Evolutionary conservation across 441 rosid species (phyloP).

Genomic region (Euphorbia neoarborescens): DNA sequence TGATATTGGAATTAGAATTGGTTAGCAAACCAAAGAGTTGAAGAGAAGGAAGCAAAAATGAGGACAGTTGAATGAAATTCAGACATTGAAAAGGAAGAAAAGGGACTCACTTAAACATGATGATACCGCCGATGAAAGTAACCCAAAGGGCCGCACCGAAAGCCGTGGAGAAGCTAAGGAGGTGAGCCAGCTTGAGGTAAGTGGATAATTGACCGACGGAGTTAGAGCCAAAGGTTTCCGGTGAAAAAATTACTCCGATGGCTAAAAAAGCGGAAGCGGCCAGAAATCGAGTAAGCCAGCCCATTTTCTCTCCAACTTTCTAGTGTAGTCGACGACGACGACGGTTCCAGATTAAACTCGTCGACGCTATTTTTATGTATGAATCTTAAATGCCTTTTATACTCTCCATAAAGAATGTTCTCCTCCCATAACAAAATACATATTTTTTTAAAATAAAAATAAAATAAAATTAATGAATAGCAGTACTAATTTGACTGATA

Average conservation of each 20-base stretch:
- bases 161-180: conserved; percentile 75
- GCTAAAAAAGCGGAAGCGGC: conserved; percentile 66
- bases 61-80: background rate
- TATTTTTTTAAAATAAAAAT: no score
- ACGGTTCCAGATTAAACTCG: background rate
- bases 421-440: no score
- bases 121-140: conserved; percentile 92
- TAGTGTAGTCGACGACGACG: no score
- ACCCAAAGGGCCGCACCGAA: conserved; percentile 97
- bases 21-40: background rate
- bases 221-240: conserved; percentile 69
- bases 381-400: no score
- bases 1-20: background rate
- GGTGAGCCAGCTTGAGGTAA: conserved; percentile 64
- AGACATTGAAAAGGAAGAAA: background rate
- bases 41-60: background rate
- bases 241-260: conserved; percentile 68
- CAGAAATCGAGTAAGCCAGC: conserved; percentile 62
- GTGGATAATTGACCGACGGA: conserved; percentile 35
- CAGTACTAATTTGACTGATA: no score
- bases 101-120: conserved; percentile 67
- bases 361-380: background rate
- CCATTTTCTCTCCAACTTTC: conserved; percentile 34
- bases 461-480: no score
- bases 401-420: no score